Base-by-base conservation (phyloP, 2,329 filamentous ascomycete genomes). In the Aspergillus sp. region DNA sequence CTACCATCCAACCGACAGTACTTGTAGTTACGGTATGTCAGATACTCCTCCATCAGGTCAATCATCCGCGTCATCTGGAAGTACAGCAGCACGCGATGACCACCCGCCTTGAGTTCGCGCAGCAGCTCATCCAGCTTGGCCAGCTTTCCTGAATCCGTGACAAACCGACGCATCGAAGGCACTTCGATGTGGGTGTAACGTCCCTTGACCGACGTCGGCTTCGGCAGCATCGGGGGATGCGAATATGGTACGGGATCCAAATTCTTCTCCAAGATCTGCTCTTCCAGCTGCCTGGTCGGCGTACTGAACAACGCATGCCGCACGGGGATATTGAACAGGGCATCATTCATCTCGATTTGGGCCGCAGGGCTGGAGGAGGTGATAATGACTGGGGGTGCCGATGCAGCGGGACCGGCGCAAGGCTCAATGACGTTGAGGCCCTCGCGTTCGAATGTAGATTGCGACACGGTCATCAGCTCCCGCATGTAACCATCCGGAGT, bases 31-130 rank as follows among this genome's bases (percentile, higher is more conserved):
- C 94, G 90, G 76, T 97, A 97, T 0, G 94, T 97, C 53, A 99
- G 80, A 64, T 97, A 99, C 74, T 99, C 94, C 72, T 99, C 94
- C 89, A 97, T 97, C 55, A 99, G 79, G 70, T 99, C 93, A 67
- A 99, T 97, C 94, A 99, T 99, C 67, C 90, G 89, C 3, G 94
- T 99, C 94, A 99, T 99, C 79, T 99, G 94, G 89, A 99, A 99
- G 80, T 99, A 99, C 17, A 99, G 79, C 49, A 99, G 79, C 19
- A 99, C 94, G 66, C 94, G 91, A 64, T 99, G 94, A 33, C 89
- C 89, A 57, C 88, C 89, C 56, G 90, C 88, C 80, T 97, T 99
- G 65, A 99, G 85, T 70, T 91, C 83, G 69, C 89, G 89, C 13
- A 99, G 81, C 16, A 99, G 79, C 60, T 89, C 81, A 69, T 99